phyloP scores from a whole-genome alignment of 163 green algal species.

The Chloromonas sp. region DNA sequence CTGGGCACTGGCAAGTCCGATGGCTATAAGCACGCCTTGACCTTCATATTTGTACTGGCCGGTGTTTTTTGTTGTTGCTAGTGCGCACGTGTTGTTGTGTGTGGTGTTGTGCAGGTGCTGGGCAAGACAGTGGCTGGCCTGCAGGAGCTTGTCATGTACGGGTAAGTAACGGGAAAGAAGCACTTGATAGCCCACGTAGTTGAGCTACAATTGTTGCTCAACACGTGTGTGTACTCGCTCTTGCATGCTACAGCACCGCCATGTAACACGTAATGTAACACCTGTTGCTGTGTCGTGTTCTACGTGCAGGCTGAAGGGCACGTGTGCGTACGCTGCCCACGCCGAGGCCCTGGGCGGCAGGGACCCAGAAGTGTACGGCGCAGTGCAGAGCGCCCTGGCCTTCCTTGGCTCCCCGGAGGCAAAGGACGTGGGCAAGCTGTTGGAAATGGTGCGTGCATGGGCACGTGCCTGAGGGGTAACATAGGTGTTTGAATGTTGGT shows the following conservation, averaged over 20 bases:
- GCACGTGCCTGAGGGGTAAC: no score
- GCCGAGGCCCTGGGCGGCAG: slow-evolving; percentile 38
- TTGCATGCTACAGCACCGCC: no score
- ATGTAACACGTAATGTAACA: no score
- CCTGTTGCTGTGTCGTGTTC: slow-evolving; percentile 23
- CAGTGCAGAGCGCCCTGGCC: slow-evolving; percentile 34
- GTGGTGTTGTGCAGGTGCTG: slow-evolving; percentile 19
- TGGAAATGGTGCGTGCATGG: background rate
- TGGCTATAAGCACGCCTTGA: no score
- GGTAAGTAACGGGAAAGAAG: slow-evolving; percentile 12
- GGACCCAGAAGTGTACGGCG: slow-evolving; percentile 33
- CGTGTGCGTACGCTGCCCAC: slow-evolving; percentile 54
- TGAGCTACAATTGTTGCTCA: no score
- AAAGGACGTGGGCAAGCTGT: slow-evolving; percentile 22
- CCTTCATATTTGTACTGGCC: no score
- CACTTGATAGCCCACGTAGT: no score
- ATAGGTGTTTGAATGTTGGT: background rate
- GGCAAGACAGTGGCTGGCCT: slow-evolving; percentile 53
- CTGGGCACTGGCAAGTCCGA: no score
- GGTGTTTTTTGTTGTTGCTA: no score
- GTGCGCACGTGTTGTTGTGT: no score
- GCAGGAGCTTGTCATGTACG: slow-evolving; percentile 42
- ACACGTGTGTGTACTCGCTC: no score
- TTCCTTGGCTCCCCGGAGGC: slow-evolving; percentile 42
- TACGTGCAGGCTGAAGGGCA: slow-evolving; percentile 39